Evolutionary conservation across 345 rosid species (phyloP), one percentile per base, ranked within the genome.

Genomic region (Raphanus sativus): DNA sequence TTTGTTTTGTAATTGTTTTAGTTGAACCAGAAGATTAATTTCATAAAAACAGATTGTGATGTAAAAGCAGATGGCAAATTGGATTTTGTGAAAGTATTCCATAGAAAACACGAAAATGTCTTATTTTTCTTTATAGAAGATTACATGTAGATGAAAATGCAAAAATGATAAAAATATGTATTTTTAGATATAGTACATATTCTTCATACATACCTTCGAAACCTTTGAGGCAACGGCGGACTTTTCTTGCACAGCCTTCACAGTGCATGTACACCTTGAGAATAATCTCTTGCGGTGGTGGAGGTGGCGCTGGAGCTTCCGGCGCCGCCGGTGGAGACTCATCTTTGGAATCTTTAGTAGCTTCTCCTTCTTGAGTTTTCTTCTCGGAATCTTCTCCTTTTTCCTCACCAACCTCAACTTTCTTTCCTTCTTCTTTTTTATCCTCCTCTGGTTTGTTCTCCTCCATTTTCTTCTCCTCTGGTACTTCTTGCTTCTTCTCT

Each of bases 171-270:
- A 15, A 16, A 52, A 52, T 52, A 15, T 6, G 24, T 52, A 52
- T 17, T 45, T 52, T 52, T 16, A n/a, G 55, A 50, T 50, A 50
- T 50, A 50, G 21, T 52, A 16, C 13, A 45, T 52, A 52, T 52
- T 16, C 25, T 16, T 16, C 6, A 69, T 26, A 26, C 48, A 38
- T 56, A 92, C 99, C 98, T 63, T 89, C 86, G 69, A 95, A 95
- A 72, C 94, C 93, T 71, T 77, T 91, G 61, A 95, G 94, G 36
- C 94, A 81, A 33, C 93, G 82, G 21, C 91, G 96, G 67, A 95
- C 91, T 84, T 95, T 95, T 25, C 93, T 88, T 52, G 99, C 98
- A 71, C 99, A 95, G 9, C 98, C 99, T 84, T 95, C 98, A 69
- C 99, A 95, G 86, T 95, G 99, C 98, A 95, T 95, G 92, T 83